Conservation (phyloP, 441 rosid species). For the Breynia disticha region DNA sequence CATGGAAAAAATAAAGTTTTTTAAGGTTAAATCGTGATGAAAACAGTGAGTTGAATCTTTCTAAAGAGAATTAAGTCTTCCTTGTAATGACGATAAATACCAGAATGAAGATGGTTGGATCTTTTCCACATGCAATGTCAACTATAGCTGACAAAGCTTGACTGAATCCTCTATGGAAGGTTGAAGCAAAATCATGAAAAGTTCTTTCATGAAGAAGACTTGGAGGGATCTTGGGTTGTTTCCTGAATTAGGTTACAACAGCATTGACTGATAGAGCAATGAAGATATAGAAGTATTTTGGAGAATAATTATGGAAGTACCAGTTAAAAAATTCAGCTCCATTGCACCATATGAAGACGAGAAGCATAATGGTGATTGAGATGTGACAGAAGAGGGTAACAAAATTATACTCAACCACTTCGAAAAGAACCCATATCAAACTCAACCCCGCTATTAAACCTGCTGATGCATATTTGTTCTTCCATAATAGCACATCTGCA, state of each 20-base stretch:
- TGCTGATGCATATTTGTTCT: conserved; percentile 40
- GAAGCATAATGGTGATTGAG: conserved; percentile 59
- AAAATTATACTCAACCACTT: conserved; percentile 72
- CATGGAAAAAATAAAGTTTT: background rate
- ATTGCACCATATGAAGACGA: conserved; percentile 55
- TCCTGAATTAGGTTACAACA: conserved; percentile 33
- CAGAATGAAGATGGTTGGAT: conserved; percentile 43
- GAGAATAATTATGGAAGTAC: no score
- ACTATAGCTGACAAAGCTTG: conserved; percentile 30
- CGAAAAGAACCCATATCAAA: conserved; percentile 67
- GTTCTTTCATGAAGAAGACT: conserved; percentile 27
- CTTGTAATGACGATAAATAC: conserved; percentile 16
- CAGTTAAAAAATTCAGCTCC: conserved; percentile 48
- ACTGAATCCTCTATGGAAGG: conserved; percentile 35
- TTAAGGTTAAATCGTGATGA: background rate
- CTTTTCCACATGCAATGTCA: conserved; percentile 54
- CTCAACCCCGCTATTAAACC: conserved; percentile 42
- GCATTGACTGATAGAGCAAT: no score
- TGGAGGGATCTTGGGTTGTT: conserved; percentile 35
- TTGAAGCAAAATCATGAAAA: conserved; percentile 32
- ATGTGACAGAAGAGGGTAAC: conserved; percentile 64
- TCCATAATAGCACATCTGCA: conserved; percentile 77
- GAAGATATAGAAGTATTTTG: no score
- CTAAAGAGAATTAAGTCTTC: no score
- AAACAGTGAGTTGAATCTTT: background rate